A percentile compares a stretch with the other conserved stretches of the same genome.
Conservation (phyloP, 1,284 basidiomycete genomes). For the Pascua guehoae region DNA sequence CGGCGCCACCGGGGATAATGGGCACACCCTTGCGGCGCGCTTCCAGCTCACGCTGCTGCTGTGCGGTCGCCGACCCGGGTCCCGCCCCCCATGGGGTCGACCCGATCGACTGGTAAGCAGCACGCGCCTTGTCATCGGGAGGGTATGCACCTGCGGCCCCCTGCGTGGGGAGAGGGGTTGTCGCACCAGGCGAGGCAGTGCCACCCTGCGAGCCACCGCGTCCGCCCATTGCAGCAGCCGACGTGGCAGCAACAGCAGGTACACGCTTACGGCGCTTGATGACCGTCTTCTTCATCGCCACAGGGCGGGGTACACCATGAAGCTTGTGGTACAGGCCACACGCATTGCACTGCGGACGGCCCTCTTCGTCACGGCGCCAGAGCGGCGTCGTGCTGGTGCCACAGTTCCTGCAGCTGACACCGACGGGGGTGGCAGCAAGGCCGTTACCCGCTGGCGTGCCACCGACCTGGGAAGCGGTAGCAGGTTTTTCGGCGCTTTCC, state of each 20-base stretch:
- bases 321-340: constrained; percentile 97
- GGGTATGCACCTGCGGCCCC: neutral
- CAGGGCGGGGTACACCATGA: constrained; percentile 92
- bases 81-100: constrained; percentile 11
- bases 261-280: constrained; percentile 97
- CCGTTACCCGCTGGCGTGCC: constrained; percentile 29
- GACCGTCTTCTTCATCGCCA: constrained; percentile 97
- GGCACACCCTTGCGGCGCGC: constrained; percentile 24
- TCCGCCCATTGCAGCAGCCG: constrained; percentile 10
- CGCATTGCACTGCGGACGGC: constrained; percentile 71
- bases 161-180: no score
- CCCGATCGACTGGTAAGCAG: constrained; percentile 9
- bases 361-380: constrained; percentile 89
- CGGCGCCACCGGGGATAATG: constrained; percentile 13
- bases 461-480: neutral
- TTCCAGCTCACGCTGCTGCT: constrained; percentile 11
- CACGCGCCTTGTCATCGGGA: constrained; percentile 15
- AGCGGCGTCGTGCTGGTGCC: constrained; percentile 90
- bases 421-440: constrained; percentile 57
- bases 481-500: neutral
- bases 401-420: constrained; percentile 86
- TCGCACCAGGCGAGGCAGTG: neutral
- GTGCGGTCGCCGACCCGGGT: constrained; percentile 1
- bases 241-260: constrained; percentile 59
- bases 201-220: constrained; percentile 17